Percentiles rank a stretch among this genome's conserved stretches.
Conservation (phyloP, 257 asterid genomes). For the Coffea canephora region DNA sequence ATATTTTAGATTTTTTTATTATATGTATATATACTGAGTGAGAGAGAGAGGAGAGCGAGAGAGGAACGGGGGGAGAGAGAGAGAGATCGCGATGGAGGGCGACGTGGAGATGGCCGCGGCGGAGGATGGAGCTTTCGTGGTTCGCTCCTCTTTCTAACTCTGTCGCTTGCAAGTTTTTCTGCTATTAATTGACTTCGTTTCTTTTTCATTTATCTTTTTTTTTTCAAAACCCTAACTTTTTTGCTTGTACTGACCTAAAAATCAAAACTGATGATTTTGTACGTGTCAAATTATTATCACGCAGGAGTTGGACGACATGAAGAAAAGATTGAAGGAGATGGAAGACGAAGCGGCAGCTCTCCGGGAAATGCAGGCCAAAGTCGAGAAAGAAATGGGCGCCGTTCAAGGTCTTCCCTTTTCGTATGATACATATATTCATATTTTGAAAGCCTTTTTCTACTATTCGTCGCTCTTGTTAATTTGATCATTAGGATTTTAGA, state of each 20-base stretch:
- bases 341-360: constrained; percentile 82
- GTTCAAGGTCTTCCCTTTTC: constrained; percentile 51
- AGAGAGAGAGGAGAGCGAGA: neutral
- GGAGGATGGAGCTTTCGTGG: constrained; percentile 44
- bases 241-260: neutral
- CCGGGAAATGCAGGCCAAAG: constrained; percentile 82
- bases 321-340: constrained; percentile 81
- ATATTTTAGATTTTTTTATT: neutral
- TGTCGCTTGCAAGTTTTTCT: neutral
- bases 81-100: constrained; percentile 47
- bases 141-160: constrained; percentile 3
- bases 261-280: neutral
- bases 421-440: neutral
- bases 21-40: neutral
- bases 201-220: too few species aligned
- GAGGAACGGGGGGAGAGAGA: constrained; percentile 9
- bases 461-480: neutral
- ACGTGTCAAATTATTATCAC: neutral
- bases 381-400: constrained; percentile 70
- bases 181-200: neutral
- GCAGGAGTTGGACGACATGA: constrained; percentile 74
- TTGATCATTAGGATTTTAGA: neutral
- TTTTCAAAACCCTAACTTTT: constrained; percentile 41
- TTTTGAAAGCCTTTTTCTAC: neutral
- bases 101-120: constrained; percentile 73